These are phyloP conservation scores for Rhodotorula sp. DNA, from an alignment of 1,284 basidiomycete species.

Conservation along the genomic window DNA sequence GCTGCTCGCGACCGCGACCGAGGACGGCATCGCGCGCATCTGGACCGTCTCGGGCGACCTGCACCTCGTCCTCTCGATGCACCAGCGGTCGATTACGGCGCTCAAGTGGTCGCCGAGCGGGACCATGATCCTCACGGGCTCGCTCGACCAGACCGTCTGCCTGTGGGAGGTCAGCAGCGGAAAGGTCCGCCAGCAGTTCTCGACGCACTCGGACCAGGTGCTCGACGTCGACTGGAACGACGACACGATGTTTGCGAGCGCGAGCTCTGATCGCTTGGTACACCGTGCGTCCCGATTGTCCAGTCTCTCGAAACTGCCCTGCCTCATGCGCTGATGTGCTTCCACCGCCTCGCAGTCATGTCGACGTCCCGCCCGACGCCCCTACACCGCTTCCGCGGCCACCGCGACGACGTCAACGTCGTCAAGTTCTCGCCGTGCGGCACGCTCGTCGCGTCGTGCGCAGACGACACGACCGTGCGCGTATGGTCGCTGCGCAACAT, in stretches of 20 bases:
- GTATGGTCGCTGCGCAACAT: slow-evolving; percentile 64
- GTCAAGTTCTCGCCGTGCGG: slow-evolving; percentile 67
- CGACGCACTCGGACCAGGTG: slow-evolving; percentile 62
- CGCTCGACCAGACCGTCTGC: slow-evolving; percentile 44
- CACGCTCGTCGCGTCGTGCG: slow-evolving; percentile 71
- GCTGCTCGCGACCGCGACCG: slow-evolving; percentile 60
- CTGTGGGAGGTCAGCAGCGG: slow-evolving; percentile 45
- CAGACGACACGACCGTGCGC: slow-evolving; percentile 73
- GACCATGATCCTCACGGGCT: slow-evolving; percentile 43
- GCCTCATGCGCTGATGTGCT: background rate
- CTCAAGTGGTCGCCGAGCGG: slow-evolving; percentile 43
- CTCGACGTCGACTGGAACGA: slow-evolving; percentile 78
- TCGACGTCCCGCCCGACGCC: slow-evolving; percentile 35
- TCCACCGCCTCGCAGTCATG: slow-evolving; percentile 29
- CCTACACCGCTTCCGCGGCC: slow-evolving; percentile 57
- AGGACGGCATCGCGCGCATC: slow-evolving; percentile 62
- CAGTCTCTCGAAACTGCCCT: no score
- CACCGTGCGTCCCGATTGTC: slow-evolving; percentile 38
- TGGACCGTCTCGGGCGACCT: slow-evolving; percentile 53
- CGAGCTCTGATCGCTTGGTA: slow-evolving; percentile 63
- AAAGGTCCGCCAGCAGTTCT: slow-evolving; percentile 45
- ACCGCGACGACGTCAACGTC: slow-evolving; percentile 74
- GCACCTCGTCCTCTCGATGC: slow-evolving; percentile 47
- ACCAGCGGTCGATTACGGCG: slow-evolving; percentile 43
- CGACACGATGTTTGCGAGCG: slow-evolving; percentile 69